A percentile compares a stretch with the other conserved stretches of the same genome.
Evolutionary conservation across 2,329 filamentous ascomycete species (phyloP).

Genomic region (Trichoderma sp.): DNA sequence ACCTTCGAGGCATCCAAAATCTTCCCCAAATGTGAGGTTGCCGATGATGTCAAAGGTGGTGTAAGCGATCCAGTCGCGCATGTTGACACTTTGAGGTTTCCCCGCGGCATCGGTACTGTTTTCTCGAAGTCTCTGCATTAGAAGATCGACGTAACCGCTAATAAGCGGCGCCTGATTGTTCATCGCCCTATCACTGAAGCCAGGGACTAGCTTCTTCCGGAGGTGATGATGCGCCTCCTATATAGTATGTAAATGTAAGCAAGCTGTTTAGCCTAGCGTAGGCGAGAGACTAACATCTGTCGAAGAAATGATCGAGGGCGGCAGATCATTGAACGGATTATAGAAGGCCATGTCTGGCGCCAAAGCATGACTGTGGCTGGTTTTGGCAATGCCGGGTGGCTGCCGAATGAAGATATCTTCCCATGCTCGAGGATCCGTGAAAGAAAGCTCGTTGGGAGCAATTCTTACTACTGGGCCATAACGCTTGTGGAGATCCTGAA

Average conservation of each 20-base stretch:
- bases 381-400: not conserved
- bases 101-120: not conserved
- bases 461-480: slow-evolving; percentile 53
- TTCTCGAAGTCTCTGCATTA: slow-evolving; percentile 45
- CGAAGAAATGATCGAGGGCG: slow-evolving; percentile 19
- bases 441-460: slow-evolving; percentile 52
- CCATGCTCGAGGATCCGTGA: slow-evolving; percentile 43
- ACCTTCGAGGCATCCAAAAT: slow-evolving; percentile 35
- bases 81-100: slow-evolving; percentile 33
- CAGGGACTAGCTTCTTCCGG: slow-evolving; percentile 31
- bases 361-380: not conserved
- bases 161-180: slow-evolving; percentile 38
- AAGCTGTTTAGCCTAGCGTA: too few species aligned
- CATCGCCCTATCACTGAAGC: slow-evolving; percentile 36
- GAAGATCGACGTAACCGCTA: slow-evolving; percentile 45
- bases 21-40: slow-evolving; percentile 37
- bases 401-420: slow-evolving; percentile 45
- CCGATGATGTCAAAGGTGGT: slow-evolving; percentile 40
- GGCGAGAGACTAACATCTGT: not conserved
- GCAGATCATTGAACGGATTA: not conserved
- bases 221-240: slow-evolving; percentile 28
- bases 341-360: slow-evolving; percentile 8
- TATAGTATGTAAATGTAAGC: too few species aligned
- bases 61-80: slow-evolving; percentile 37
- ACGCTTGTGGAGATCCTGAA: slow-evolving; percentile 42